A percentile compares a stretch with the other conserved stretches of the same genome.
Conservation (phyloP, 495 filamentous ascomycete species). For the Trichoderma orchidacearum region DNA sequence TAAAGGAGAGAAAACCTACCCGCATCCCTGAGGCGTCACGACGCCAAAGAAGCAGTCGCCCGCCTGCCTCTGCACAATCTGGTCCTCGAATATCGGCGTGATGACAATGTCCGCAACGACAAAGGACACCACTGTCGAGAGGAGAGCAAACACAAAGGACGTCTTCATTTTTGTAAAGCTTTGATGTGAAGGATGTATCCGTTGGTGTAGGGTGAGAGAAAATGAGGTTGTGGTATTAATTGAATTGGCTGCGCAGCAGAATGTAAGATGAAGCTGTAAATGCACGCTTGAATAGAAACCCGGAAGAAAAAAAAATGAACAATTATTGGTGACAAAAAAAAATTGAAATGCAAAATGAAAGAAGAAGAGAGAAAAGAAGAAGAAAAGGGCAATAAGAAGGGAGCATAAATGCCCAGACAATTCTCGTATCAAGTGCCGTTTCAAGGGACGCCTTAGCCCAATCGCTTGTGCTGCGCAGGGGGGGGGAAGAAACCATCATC, state of each 20-base stretch:
- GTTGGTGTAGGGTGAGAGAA: neutral
- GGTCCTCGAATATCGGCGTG: slow-evolving; percentile 26
- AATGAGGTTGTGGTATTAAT: neutral
- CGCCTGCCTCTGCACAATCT: slow-evolving; percentile 22
- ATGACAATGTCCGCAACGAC: slow-evolving; percentile 31
- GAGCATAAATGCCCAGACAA: neutral
- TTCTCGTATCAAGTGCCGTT: neutral
- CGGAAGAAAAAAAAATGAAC: neutral
- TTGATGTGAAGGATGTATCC: neutral
- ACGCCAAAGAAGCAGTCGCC: slow-evolving; percentile 37
- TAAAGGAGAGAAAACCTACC: slow-evolving; percentile 16
- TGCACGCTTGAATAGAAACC: neutral
- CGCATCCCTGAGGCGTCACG: slow-evolving; percentile 33
- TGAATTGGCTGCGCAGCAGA: neutral
- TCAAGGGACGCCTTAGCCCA: neutral
- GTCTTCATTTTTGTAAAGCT: slow-evolving; percentile 30
- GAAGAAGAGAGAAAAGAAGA: neutral
- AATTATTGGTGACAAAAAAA: neutral
- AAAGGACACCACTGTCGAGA: slow-evolving; percentile 23
- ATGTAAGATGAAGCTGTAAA: neutral
- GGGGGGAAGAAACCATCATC: too few relatives aligned
- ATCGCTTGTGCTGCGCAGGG: neutral
- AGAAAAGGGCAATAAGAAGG: neutral
- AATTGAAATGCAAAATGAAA: neutral
- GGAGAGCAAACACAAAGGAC: slow-evolving; percentile 16